These are phyloP conservation scores for Capillidium heterosporum DNA, from an alignment of 371 early-diverging fungal species.

Conservation along the genomic window DNA sequence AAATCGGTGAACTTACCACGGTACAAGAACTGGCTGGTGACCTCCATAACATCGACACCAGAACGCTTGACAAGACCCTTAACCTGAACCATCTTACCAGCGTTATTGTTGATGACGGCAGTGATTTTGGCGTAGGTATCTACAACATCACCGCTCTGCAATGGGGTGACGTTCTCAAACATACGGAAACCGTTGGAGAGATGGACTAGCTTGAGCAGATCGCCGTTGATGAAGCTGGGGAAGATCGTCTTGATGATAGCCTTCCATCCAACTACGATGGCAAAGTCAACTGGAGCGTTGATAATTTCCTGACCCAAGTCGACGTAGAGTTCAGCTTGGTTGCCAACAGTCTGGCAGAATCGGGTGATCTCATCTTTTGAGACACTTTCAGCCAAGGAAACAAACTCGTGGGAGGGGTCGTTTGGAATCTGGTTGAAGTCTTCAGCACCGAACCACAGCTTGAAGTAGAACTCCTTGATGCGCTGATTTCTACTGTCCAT, in stretches of 20 bases:
- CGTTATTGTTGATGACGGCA: slow-evolving; percentile 61
- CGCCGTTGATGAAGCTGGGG: slow-evolving; percentile 86
- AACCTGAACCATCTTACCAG: slow-evolving; percentile 84
- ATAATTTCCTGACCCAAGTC: slow-evolving; percentile 36
- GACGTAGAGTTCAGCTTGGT: slow-evolving; percentile 74
- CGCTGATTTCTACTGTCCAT: slow-evolving; percentile 86
- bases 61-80: slow-evolving; percentile 49
- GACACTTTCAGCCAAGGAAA: slow-evolving; percentile 40
- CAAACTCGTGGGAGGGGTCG: slow-evolving; percentile 33
- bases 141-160: slow-evolving; percentile 70
- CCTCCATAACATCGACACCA: slow-evolving; percentile 47
- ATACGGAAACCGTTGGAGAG: slow-evolving; percentile 85
- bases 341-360: slow-evolving; percentile 79
- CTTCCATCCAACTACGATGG: slow-evolving; percentile 87
- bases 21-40: slow-evolving; percentile 75
- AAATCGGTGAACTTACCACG: slow-evolving; percentile 73
- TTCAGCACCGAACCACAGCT: slow-evolving; percentile 62
- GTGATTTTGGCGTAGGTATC: slow-evolving; percentile 56
- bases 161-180: slow-evolving; percentile 54
- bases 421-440: slow-evolving; percentile 26
- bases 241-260: slow-evolving; percentile 84
- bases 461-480: slow-evolving; percentile 80
- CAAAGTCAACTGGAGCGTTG: slow-evolving; percentile 84
- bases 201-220: slow-evolving; percentile 81
- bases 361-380: slow-evolving; percentile 42